These are phyloP conservation scores for Mucor ambiguus DNA, from an alignment of 371 early-diverging fungal genomes.

Conservation along the genomic window DNA sequence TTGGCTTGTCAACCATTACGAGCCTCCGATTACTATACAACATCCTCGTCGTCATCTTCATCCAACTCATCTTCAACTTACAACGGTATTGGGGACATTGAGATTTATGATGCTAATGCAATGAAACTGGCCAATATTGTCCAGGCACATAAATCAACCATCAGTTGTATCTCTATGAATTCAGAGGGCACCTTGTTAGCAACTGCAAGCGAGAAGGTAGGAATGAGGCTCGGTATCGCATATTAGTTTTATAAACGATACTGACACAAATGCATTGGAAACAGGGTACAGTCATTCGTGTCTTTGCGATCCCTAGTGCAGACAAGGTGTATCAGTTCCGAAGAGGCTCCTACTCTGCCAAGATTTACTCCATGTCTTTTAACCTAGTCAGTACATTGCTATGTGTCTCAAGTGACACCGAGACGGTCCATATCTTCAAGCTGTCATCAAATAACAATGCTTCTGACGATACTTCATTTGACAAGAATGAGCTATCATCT, in stretches of 20 bases:
- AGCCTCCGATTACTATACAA: slow-evolving; percentile 38
- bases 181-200: slow-evolving; percentile 92
- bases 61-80: slow-evolving; percentile 18
- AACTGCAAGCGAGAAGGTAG: slow-evolving; percentile 92
- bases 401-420: slow-evolving; percentile 88
- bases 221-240: neutral
- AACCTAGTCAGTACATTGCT: slow-evolving; percentile 79
- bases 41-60: slow-evolving; percentile 38
- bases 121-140: slow-evolving; percentile 89
- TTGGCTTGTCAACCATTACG: slow-evolving; percentile 87
- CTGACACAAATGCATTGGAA: neutral
- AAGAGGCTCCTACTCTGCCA: slow-evolving; percentile 87
- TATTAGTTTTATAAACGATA: no score
- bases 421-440: slow-evolving; percentile 94
- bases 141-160: slow-evolving; percentile 90
- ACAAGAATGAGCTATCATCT: neutral
- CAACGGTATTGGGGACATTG: slow-evolving; percentile 76
- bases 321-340: slow-evolving; percentile 91
- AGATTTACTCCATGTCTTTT: slow-evolving; percentile 90
- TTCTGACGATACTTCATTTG: neutral
- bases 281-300: slow-evolving; percentile 94
- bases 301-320: slow-evolving; percentile 87
- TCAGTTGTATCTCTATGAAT: slow-evolving; percentile 85
- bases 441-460: slow-evolving; percentile 37
- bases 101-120: slow-evolving; percentile 85